Conservation (phyloP, 129 eudicot genomes). For the Pittosporum tobira region DNA sequence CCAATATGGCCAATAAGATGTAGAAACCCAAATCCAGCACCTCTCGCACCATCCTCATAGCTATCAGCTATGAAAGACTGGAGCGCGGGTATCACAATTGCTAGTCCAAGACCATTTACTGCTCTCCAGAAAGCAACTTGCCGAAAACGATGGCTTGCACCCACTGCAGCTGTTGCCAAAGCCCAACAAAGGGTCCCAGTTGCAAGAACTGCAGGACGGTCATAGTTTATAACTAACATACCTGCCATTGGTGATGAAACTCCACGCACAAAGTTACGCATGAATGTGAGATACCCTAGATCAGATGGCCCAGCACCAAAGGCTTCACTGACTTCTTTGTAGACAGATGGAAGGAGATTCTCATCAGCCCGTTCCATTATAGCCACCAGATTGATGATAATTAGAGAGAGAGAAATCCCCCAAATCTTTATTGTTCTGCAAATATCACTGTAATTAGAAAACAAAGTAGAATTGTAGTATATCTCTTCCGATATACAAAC, state of each 20-base stretch:
- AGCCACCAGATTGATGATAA: conserved; percentile 88
- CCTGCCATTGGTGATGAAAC: conserved; percentile 92
- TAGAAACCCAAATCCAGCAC: conserved; percentile 79
- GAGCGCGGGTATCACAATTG: conserved; percentile 90
- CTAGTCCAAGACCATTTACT: conserved; percentile 81
- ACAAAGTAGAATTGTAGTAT: neutral
- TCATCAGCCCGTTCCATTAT: conserved; percentile 98
- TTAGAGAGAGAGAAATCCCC: conserved; percentile 76
- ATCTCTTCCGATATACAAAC: neutral
- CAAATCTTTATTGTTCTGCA: conserved; percentile 47
- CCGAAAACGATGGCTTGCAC: conserved; percentile 51
- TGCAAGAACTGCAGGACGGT: conserved; percentile 80
- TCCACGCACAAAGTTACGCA: conserved; percentile 71
- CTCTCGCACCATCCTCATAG: conserved; percentile 68
- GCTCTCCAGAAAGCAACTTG: conserved; percentile 95
- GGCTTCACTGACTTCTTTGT: conserved; percentile 96
- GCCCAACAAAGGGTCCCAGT: conserved; percentile 92
- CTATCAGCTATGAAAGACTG: conserved; percentile 97
- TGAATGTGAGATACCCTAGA: conserved; percentile 82
- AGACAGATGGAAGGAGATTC: conserved; percentile 94
- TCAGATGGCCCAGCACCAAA: conserved; percentile 82
- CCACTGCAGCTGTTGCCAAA: conserved; percentile 81
- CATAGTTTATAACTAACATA: conserved; percentile 68
- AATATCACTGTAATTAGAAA: conserved; percentile 4
- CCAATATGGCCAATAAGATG: conserved; percentile 81